Evolutionary conservation across 495 filamentous ascomycete genomes (phyloP).

Genomic region (Lasiosphaeria ovina): DNA sequence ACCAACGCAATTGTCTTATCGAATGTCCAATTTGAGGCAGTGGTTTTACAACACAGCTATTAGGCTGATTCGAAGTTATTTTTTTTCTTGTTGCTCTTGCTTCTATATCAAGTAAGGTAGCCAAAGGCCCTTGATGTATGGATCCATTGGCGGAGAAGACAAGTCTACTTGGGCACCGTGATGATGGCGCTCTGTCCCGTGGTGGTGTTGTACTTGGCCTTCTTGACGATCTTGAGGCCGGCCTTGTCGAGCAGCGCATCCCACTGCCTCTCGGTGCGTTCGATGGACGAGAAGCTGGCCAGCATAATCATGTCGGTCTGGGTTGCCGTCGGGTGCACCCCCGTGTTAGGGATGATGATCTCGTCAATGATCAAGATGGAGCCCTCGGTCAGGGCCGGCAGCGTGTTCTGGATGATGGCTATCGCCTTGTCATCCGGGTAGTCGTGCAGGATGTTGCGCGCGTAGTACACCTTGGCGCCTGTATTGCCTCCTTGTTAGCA

Average conservation of each 20-base stretch:
- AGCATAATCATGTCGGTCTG: conserved; percentile 43
- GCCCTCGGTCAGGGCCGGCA: conserved; percentile 35
- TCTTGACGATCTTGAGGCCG: conserved; percentile 36
- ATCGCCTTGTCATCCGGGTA: conserved; percentile 39
- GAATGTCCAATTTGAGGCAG: no score
- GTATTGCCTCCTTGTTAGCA: conserved; percentile 29
- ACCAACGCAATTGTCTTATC: no score
- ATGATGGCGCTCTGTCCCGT: conserved; percentile 13
- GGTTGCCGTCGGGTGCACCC: conserved; percentile 6
- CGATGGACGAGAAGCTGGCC: conserved; percentile 35
- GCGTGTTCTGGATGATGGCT: conserved; percentile 38
- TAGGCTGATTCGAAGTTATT: no score
- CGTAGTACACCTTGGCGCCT: conserved; percentile 48
- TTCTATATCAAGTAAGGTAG: no score
- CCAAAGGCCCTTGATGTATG: no score
- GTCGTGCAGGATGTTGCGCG: conserved; percentile 50
- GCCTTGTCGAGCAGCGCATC: conserved; percentile 32
- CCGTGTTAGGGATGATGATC: conserved; percentile 39
- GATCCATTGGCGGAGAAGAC: no score
- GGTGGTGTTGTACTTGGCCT: conserved; percentile 16
- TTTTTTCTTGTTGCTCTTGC: no score
- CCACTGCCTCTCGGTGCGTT: conserved; percentile 46
- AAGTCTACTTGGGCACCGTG: background rate
- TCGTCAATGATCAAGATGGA: conserved; percentile 48
- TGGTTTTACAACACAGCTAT: no score